Conservation (phyloP, 305 asterid species). For the Galium porrigens region DNA sequence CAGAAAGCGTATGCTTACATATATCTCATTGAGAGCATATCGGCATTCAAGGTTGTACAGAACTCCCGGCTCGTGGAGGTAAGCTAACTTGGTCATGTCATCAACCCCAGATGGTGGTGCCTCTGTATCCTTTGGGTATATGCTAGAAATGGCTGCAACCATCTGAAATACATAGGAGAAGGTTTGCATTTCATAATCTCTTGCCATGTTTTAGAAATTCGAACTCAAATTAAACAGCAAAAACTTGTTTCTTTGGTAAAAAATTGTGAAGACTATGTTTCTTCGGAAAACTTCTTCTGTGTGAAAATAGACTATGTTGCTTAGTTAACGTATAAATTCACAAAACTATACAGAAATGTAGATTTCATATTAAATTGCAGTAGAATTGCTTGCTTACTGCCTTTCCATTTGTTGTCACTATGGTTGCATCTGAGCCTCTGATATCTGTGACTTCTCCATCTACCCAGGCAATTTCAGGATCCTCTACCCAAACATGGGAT, state of each 20-base stretch:
- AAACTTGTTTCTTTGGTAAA: neutral
- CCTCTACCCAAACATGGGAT: slow-evolving; percentile 85
- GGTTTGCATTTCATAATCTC: neutral
- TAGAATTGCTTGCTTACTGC: slow-evolving; percentile 38
- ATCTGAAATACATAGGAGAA: slow-evolving; percentile 34
- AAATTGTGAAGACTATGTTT: too few relatives aligned
- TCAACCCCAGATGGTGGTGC: slow-evolving; percentile 91
- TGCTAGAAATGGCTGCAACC: slow-evolving; percentile 65
- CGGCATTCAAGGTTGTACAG: slow-evolving; percentile 60
- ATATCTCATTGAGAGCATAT: slow-evolving; percentile 70
- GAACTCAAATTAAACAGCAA: neutral
- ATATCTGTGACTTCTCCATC: slow-evolving; percentile 66
- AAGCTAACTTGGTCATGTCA: slow-evolving; percentile 92
- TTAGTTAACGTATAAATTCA: neutral
- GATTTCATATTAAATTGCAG: neutral
- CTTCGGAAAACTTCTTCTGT: neutral
- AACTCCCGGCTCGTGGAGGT: slow-evolving; percentile 92
- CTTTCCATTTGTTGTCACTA: slow-evolving; percentile 44
- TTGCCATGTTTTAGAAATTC: neutral
- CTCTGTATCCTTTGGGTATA: slow-evolving; percentile 78
- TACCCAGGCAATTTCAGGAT: slow-evolving; percentile 72
- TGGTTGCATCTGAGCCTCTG: slow-evolving; percentile 54
- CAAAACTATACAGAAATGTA: neutral
- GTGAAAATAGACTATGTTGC: neutral
- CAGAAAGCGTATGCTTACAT: slow-evolving; percentile 30